Percentiles rank a stretch among this genome's conserved stretches.
Conservation (phyloP, 768 basidiomycete species). For the Lepiota subincarnata region DNA sequence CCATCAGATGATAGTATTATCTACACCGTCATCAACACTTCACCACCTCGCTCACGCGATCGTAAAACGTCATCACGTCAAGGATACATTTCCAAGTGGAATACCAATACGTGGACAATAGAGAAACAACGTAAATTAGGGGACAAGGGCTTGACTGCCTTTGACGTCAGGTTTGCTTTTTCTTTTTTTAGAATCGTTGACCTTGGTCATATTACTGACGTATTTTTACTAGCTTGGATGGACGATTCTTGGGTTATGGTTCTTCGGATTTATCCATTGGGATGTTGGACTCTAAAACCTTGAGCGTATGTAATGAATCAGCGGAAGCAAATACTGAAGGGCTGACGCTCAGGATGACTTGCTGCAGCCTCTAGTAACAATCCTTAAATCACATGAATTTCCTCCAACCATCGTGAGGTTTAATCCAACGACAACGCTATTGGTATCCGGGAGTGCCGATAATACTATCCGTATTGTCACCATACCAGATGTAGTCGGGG, state of each 20-base stretch:
- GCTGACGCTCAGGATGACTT: not conserved
- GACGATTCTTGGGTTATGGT: constrained; percentile 79
- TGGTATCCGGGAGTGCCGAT: constrained; percentile 90
- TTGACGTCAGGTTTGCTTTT: constrained; percentile 73
- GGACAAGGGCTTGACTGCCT: constrained; percentile 78
- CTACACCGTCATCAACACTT: constrained; percentile 71
- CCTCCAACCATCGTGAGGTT: constrained; percentile 88
- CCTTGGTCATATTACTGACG: constrained; percentile 1
- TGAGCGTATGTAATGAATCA: constrained; percentile 52
- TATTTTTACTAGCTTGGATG: constrained; percentile 56
- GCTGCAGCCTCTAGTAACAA: constrained; percentile 76
- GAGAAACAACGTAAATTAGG: constrained; percentile 68
- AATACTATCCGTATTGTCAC: constrained; percentile 74
- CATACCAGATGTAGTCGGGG: constrained; percentile 33
- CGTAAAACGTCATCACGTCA: constrained; percentile 52
- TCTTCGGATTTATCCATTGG: constrained; percentile 85
- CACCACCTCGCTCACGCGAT: constrained; percentile 52
- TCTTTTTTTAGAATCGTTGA: not conserved
- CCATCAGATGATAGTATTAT: constrained; percentile 47
- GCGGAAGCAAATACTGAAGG: not conserved
- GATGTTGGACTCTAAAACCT: constrained; percentile 71
- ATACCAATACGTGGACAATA: constrained; percentile 62
- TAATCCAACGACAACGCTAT: constrained; percentile 73
- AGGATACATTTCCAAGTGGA: constrained; percentile 72
- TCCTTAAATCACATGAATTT: constrained; percentile 93